Base-by-base conservation (phyloP, 257 asterid species). In the Jacaranda mimosifolia region DNA sequence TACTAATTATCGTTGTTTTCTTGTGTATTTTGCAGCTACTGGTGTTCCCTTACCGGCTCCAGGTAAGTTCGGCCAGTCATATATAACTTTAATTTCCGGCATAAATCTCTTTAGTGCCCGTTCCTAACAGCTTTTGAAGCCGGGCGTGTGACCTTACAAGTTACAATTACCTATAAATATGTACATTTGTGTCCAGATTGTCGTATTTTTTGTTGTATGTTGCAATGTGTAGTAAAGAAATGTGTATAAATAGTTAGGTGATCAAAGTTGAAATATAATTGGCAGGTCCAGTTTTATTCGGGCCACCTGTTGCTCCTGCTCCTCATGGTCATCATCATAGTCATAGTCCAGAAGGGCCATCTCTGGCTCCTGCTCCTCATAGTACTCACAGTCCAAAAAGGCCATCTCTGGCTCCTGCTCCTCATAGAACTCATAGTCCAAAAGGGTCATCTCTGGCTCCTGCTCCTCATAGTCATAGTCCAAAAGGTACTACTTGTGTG, bases 11-110 rank as follows among this genome's bases (percentile, higher is more conserved):
- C 9, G 4, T 18, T 1, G 5, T 35, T 13, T 42, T 6, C 7
- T 5, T 70, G 46, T 75, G 0, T 13, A 3, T 45, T 59, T 42
- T 84, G 85, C 92, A 92, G 97, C 95, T 53, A 19, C 95, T 0
- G 97, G 97, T 4, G 91, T 80, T 79, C 92, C 97, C 14, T 78
- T 92, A 51, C 97, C 97, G 59, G 65, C 97, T 85, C 89, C 97
- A 88, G 97, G 97, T 90, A 85, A 18, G 17, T 35, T 55, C 9
- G 3, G 8, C 14, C 55, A 39, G 5, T 58, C 40, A 58, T 15
- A n/a, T 36, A 11, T 19, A 35, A 32, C 40, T 18, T 6, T 6
- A 14, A 12, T 5, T 0, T 53, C 59, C 18, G 2, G 7, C 19
- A 3, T 12, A 53, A 53, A 53, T 12, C 56, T 13, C 56, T 51